Base-by-base conservation (phyloP, 2,329 filamentous ascomycete genomes). In the Sclerotinia trifoliorum region DNA sequence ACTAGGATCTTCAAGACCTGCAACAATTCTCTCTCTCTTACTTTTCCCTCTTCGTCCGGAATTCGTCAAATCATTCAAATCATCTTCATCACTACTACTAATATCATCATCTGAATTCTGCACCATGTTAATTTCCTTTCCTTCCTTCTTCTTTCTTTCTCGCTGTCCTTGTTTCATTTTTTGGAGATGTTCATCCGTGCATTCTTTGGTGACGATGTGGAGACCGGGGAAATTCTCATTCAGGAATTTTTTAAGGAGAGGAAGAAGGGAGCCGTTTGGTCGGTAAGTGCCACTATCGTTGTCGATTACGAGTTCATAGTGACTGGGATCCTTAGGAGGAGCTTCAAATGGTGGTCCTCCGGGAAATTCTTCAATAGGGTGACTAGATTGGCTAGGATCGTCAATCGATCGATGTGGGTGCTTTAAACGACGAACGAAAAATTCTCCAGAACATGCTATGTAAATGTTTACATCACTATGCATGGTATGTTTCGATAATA, bases 401-500 rank as follows among this genome's bases (percentile, higher is more conserved):
- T 82, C 80, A 11, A 81, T 79, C 2, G 79, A 78, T 10, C 79
- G 78, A 39, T 82, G 78, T 0, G 84, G 82, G 69, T 86, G 83
- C 71, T 83, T 85, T 35, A 92, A 83, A 3, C 90, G 86, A 19
- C 93, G 87, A 71, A 98, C 85, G 78, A 97, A 95, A 79, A 98
- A 98, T 77, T 98, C 94, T 54, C 94, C 94, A 0, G 91, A 93
- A 77, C 89, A 97, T 29, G 94, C 94, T 71, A 97, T 92, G 78
- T 97, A 97, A 2, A 92, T 90, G 48, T 89, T 91, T 1, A 97
- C 94, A 78, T 97, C 90, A 72, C 92, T 94, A 80, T 98, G 94
- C 93, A 98, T 97, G 52, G 93, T 96, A 79, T 98, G 94, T 78
- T 98, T 98, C 78, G 90, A 93, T 75, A 98, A 80, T 78, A 97